phyloP scores from a whole-genome alignment of 202 grass and related monocot genomes.

The Carex arenaria region DNA sequence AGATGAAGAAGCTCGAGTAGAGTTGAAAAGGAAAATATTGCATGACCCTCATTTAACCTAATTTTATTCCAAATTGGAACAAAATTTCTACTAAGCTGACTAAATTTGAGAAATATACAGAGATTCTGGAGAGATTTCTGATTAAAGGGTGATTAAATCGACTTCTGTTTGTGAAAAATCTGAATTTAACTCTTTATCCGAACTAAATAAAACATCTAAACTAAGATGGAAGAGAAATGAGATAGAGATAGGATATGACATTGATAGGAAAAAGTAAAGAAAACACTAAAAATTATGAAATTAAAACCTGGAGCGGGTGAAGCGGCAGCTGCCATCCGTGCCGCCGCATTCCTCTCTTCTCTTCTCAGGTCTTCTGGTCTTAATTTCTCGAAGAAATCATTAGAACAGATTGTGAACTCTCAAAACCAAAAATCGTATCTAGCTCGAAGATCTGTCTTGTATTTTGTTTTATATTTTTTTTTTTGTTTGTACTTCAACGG shows the following conservation, averaged over 20 bases:
- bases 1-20: background rate
- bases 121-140: background rate
- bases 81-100: background rate
- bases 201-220: background rate
- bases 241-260: background rate
- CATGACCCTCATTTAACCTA: background rate
- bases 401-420: background rate
- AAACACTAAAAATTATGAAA: background rate
- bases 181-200: background rate
- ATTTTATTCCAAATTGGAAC: background rate
- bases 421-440: background rate
- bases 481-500: conserved; percentile 13
- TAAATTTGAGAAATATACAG: background rate
- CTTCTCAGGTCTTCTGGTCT: background rate
- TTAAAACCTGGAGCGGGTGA: conserved; percentile 68
- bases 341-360: conserved; percentile 21
- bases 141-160: background rate
- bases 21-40: background rate
- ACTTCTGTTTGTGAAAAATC: background rate
- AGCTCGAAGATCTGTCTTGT: background rate
- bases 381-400: background rate
- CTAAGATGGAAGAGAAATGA: background rate
- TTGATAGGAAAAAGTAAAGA: background rate
- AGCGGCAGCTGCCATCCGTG: conserved; percentile 83
- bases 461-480: background rate